Conservation (phyloP, 108 stramenopile genomes). For the Fragilariopsis cylindrus region DNA sequence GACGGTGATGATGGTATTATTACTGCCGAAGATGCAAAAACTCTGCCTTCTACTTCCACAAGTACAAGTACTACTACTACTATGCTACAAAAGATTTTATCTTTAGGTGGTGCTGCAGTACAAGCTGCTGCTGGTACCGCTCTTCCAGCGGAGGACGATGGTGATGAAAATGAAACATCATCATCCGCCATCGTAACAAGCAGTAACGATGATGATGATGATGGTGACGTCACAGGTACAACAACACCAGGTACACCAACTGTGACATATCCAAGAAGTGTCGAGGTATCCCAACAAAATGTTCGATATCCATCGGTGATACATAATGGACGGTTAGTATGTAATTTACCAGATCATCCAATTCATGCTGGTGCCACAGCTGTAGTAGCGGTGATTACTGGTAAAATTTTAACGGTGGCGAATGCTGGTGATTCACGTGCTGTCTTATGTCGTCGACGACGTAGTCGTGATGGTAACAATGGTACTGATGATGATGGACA, state of each 20-base stretch:
- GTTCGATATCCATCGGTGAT: slow-evolving; percentile 24
- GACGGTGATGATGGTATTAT: background rate
- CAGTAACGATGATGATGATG: too few relatives aligned
- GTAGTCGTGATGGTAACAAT: background rate
- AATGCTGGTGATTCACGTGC: slow-evolving; percentile 93
- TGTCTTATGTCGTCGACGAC: slow-evolving; percentile 75
- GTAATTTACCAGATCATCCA: slow-evolving; percentile 91
- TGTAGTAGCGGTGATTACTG: slow-evolving; percentile 84
- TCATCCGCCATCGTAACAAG: too few relatives aligned
- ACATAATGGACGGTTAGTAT: slow-evolving; percentile 57
- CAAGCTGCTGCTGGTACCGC: background rate
- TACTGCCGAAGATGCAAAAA: background rate
- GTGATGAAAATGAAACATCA: too few relatives aligned
- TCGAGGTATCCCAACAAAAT: background rate
- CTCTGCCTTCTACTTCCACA: background rate
- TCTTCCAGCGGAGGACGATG: too few relatives aligned
- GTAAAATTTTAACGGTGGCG: slow-evolving; percentile 81
- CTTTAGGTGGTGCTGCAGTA: slow-evolving; percentile 21
- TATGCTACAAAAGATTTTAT: slow-evolving; percentile 43
- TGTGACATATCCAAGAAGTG: background rate
- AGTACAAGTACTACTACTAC: slow-evolving; percentile 6
- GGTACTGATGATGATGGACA: slow-evolving; percentile 13
- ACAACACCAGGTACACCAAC: background rate
- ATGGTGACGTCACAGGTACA: too few relatives aligned
- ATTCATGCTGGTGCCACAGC: slow-evolving; percentile 96